These are phyloP conservation scores for Fonsecaea monophora DNA, from an alignment of 2,329 filamentous ascomycete genomes.

Conservation along the genomic window DNA sequence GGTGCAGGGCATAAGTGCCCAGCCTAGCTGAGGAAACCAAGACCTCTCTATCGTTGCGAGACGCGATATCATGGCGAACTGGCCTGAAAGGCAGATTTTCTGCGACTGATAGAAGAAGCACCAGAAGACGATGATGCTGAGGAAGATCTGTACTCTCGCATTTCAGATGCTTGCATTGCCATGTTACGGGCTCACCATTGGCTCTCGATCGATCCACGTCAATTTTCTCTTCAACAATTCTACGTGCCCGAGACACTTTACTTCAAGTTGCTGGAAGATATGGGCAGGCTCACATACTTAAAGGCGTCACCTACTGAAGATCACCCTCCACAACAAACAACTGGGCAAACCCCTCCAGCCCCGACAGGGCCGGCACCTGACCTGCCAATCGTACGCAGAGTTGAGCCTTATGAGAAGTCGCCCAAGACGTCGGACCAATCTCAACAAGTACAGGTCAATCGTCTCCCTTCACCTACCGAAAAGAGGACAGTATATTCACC, in stretches of 20 bases:
- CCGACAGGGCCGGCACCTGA: slow-evolving; percentile 30
- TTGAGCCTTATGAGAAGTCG: slow-evolving; percentile 23
- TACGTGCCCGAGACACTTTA: no score
- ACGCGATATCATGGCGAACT: no score
- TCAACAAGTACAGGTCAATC: slow-evolving; percentile 30
- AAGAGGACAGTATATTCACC: slow-evolving; percentile 36
- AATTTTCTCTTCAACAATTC: no score
- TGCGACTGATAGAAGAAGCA: no score
- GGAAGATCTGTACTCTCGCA: no score
- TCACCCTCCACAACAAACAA: slow-evolving; percentile 34
- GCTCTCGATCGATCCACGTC: no score
- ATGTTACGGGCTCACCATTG: no score
- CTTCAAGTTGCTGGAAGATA: no score
- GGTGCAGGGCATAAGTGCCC: slow-evolving; percentile 21
- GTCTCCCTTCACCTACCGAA: slow-evolving; percentile 38
- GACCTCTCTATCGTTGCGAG: slow-evolving; percentile 1
- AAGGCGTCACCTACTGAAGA: slow-evolving; percentile 43
- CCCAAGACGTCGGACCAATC: slow-evolving; percentile 12
- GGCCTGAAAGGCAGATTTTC: no score
- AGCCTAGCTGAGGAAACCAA: slow-evolving; percentile 20
- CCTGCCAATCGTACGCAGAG: slow-evolving; percentile 28
- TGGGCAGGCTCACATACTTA: no score
- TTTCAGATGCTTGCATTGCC: no score
- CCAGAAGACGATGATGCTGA: no score
- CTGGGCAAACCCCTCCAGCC: slow-evolving; percentile 14